Conservation (phyloP, 2,329 filamentous ascomycete genomes). For the Trichoderma brevicompactum region DNA sequence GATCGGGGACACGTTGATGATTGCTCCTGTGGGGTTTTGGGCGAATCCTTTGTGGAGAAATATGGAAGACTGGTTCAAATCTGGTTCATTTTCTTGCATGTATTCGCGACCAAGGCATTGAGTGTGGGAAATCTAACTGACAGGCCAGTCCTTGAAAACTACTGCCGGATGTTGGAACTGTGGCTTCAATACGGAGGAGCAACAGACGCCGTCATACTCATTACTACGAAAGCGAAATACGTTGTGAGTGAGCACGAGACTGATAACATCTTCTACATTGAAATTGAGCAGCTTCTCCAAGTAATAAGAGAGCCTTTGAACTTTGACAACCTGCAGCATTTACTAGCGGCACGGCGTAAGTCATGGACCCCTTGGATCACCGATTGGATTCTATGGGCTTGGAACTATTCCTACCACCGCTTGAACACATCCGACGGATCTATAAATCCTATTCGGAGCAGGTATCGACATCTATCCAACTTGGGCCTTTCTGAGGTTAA, state of each 20-base stretch:
- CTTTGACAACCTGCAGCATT: not conserved
- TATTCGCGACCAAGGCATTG: no score
- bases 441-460: not conserved
- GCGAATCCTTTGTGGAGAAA: accelerated
- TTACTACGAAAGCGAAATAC: not conserved
- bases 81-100: not conserved
- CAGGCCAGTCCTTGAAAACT: no score
- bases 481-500: not conserved
- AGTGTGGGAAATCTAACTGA: no score
- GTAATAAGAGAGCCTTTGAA: not conserved
- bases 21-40: not conserved
- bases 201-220: not conserved
- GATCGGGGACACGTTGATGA: not conserved
- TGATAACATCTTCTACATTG: not conserved
- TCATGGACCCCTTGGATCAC: not conserved
- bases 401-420: no score
- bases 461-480: not conserved
- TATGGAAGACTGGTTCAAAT: not conserved
- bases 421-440: not conserved
- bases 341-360: not conserved
- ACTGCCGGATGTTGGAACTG: not conserved
- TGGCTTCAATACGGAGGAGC: not conserved
- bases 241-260: not conserved
- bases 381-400: not conserved
- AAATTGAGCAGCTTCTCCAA: not conserved